These are phyloP conservation scores for Chamaecrista fasciculata DNA, from an alignment of 306 rosid species.

Conservation along the genomic window DNA sequence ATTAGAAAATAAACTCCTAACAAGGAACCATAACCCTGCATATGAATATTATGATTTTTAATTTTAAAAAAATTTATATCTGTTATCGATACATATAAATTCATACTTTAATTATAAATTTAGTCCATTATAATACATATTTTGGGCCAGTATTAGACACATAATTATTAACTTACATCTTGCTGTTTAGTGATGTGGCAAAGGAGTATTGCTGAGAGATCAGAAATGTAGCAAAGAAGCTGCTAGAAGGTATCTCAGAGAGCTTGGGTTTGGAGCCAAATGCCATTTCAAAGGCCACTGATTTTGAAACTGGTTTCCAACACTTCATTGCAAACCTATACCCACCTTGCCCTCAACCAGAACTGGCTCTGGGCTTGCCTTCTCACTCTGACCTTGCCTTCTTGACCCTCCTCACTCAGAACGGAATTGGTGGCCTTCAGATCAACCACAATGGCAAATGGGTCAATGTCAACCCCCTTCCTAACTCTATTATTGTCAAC, in stretches of 20 bases:
- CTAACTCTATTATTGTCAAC: constrained; percentile 50
- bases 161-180: no score
- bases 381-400: constrained; percentile 73
- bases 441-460: constrained; percentile 52
- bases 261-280: constrained; percentile 48
- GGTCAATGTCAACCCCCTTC: constrained; percentile 50
- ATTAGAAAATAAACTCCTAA: no score
- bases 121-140: no score
- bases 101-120: no score
- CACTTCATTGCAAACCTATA: constrained; percentile 45
- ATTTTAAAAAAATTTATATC: no score
- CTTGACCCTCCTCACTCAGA: constrained; percentile 49
- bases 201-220: constrained; percentile 41
- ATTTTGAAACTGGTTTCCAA: constrained; percentile 47
- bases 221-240: constrained; percentile 38
- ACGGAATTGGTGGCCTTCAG: constrained; percentile 67
- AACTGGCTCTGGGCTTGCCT: constrained; percentile 64
- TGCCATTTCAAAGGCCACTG: constrained; percentile 35
- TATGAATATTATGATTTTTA: no score
- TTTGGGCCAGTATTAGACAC: no score
- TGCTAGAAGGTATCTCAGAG: constrained; percentile 56
- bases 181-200: constrained; percentile 37
- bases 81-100: no score
- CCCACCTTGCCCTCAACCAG: constrained; percentile 73
- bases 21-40: no score